A percentile compares a stretch with the other conserved stretches of the same genome.
These are phyloP conservation scores for Tardiomyces blankii DNA, from an alignment of 1,139 yeast species.

Conservation along the genomic window DNA sequence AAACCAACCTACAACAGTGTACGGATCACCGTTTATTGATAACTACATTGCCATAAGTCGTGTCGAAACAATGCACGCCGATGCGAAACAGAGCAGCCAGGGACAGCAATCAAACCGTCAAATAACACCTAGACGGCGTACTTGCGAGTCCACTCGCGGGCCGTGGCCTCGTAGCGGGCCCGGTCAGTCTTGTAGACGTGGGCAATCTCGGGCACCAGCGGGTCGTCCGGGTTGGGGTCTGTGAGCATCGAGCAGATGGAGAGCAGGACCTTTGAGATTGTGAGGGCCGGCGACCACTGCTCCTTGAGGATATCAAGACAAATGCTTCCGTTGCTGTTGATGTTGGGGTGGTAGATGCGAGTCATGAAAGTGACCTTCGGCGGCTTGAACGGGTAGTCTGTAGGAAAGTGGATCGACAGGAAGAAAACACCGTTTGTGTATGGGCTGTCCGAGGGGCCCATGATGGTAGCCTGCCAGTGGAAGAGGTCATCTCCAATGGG, in stretches of 20 bases:
- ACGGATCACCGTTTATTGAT: background rate
- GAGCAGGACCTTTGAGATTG: slow-evolving; percentile 78
- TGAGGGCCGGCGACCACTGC: slow-evolving; percentile 87
- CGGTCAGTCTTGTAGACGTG: slow-evolving; percentile 93
- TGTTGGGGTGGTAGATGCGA: slow-evolving; percentile 85
- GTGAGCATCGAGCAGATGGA: slow-evolving; percentile 87
- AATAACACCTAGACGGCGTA: slow-evolving; percentile 59
- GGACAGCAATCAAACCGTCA: background rate
- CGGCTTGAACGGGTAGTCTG: slow-evolving; percentile 91
- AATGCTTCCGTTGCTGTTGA: slow-evolving; percentile 79
- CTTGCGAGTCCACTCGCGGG: slow-evolving; percentile 98
- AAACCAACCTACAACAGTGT: no score
- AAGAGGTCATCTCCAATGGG: slow-evolving; percentile 95
- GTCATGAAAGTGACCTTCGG: slow-evolving; percentile 90
- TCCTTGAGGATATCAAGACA: slow-evolving; percentile 79
- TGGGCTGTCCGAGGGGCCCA: slow-evolving; percentile 94
- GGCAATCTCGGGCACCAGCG: slow-evolving; percentile 97
- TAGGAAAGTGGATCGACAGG: slow-evolving; percentile 85
- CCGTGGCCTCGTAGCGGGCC: slow-evolving; percentile 91
- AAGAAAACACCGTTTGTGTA: slow-evolving; percentile 91
- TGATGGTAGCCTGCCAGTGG: slow-evolving; percentile 96
- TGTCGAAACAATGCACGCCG: background rate
- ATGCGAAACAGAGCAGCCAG: background rate
- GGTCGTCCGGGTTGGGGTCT: slow-evolving; percentile 98
- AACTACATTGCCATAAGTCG: background rate